Evolutionary conservation across 371 early-diverging fungal genomes (phyloP), one percentile per base, ranked within the genome.

Genomic region (Ordospora colligata): DNA sequence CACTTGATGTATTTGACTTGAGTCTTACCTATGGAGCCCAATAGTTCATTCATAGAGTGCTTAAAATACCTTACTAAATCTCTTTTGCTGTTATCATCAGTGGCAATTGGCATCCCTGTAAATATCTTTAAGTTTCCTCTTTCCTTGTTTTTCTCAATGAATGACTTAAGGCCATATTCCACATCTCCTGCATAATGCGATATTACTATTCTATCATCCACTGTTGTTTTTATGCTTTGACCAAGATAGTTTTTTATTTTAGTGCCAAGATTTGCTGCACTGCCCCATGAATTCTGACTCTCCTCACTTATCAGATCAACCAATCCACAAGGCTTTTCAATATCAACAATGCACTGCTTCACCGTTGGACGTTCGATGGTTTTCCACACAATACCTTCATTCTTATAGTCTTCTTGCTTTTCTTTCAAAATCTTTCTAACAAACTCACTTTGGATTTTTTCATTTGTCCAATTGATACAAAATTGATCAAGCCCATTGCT

Each of bases 71-170:
- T 90, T 77, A 91, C 88, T 23, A 91, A 54, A 88, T 49, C 90
- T 89, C 21, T 89, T 89, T 51, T 90, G 90, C 25, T 94, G 88
- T 86, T 90, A 90, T 83, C 92, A 91, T 78, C 89, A 50, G 21
- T 11, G 7, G 4, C 7, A 23, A 43, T 90, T 74, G 90, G 53
- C 88, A 19, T 88, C 87, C 80, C 92, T 90, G 67, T 92, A 84
- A 23, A 89, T 88, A 77, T 95, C 92, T 12, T 95, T 91, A 88
- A 93, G 93, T 53, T 86, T 69, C 63, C 44, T 63, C 80, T 88
- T 79, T 99, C 97, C 84, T 92, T 95, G 87, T 99, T 99, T 83
- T 94, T 93, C 79, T 94, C 95, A 0, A 95, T 91, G 90, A 99
- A 96, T 0, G 94, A 94, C 17, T 90, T 88, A 27, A 92, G 88